Base-by-base conservation (phyloP, 73 alveolate species). In the Diophrys appendiculata region DNA sequence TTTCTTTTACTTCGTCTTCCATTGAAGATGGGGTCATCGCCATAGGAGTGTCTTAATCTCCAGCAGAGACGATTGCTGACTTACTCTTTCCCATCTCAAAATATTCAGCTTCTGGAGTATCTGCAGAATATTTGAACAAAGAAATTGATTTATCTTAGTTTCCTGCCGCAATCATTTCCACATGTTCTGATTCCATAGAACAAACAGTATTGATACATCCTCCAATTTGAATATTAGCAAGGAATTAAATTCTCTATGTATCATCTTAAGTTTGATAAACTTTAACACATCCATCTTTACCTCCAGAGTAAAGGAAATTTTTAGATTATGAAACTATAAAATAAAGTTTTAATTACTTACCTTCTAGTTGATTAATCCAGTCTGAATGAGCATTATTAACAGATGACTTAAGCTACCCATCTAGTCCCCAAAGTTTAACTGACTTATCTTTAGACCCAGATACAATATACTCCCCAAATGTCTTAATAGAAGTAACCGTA, bases 381-480 rank as follows among this genome's bases (percentile, higher is more conserved):
- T 80, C 91, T 69, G 64, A 55, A 56, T 86, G 96, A 22, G 88
- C 90, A 29, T 54, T 53, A 25, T 32, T 69, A 32, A 30, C 18
- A 1, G 68, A n/a, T 31, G 29, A 70, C 56, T 30, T 24, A 33
- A n/a, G 71, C 65, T 69, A 55, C 22, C 52, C 84, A 54, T 24
- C 34, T 32, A 54, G 53, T 33, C 30, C 83, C 94, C 94, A 90
- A 33, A 60, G 29, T 54, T 87, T 86, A n/a, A 90, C 32, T 56
- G 30, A 73, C 68, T 87, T 77, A 55, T 90, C 96, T 71, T 89
- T 80, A 0, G 94, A 87, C 30, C 94, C 96, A 65, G 91, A 78
- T 1, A 90, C 78, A 1, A 90, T 73, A 68, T 31, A 30, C 54
- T 76, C 90, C 23, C 72, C 29, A 0, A 85, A 68, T 0, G 71